Conservation (phyloP, 257 asterid genomes). For the Orobanche coerulescens region DNA sequence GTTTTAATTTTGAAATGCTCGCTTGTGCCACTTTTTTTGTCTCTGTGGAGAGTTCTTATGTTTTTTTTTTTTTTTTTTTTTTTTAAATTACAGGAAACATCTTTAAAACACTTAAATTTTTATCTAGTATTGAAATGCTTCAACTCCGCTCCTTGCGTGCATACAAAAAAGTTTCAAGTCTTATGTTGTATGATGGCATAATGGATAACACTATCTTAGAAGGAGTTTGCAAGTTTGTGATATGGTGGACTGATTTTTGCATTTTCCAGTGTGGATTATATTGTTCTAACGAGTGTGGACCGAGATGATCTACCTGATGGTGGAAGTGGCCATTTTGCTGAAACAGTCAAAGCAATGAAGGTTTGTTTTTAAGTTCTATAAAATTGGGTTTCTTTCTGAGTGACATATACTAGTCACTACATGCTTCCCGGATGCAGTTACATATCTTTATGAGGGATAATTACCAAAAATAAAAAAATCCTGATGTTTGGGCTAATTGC, state of each 20-base stretch:
- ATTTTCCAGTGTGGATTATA: conserved; percentile 77
- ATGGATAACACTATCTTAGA: conserved; percentile 2
- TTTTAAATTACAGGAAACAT: no score
- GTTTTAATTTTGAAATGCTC: conserved; percentile 5
- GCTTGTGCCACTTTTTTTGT: neutral
- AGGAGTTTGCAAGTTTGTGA: neutral
- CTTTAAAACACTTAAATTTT: neutral
- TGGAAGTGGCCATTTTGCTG: conserved; percentile 94
- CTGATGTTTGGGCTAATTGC: no score
- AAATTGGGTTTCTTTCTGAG: conserved; percentile 13
- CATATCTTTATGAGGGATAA: neutral
- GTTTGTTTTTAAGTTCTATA: conserved; percentile 24
- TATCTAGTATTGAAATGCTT: neutral
- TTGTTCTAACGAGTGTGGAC: conserved; percentile 93
- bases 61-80: no score
- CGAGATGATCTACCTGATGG: conserved; percentile 97
- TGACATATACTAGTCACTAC: neutral
- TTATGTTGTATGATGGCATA: conserved; percentile 4
- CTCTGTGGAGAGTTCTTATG: neutral
- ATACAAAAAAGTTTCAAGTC: neutral
- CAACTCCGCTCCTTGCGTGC: neutral
- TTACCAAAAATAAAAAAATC: no score
- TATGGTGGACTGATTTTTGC: conserved; percentile 15
- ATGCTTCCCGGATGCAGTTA: neutral
- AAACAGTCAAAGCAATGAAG: conserved; percentile 90